Evolutionary conservation across 2,329 filamentous ascomycete genomes (phyloP).

Genomic region (Claviceps sorghi): DNA sequence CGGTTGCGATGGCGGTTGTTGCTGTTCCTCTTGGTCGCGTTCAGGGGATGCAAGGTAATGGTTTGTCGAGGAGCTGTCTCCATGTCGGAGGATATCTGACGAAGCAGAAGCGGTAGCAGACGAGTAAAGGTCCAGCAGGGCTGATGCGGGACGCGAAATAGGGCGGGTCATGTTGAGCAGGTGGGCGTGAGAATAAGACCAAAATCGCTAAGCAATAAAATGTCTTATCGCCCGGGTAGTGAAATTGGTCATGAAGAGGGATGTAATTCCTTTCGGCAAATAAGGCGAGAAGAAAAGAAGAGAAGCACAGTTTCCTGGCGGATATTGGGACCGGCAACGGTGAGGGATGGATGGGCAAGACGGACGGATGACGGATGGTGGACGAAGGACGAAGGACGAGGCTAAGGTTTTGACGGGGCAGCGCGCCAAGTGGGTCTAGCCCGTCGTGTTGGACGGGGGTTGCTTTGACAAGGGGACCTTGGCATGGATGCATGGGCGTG

Average conservation of each 20-base stretch:
- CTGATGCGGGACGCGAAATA: constrained; percentile 4
- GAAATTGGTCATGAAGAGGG: constrained; percentile 9
- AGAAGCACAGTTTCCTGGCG: not conserved
- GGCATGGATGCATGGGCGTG: too few relatives aligned
- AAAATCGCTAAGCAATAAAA: constrained; percentile 7
- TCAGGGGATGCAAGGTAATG: constrained; percentile 4
- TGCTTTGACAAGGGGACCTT: not conserved
- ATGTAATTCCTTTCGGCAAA: constrained; percentile 5
- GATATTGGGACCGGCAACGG: constrained; percentile 3
- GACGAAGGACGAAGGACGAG: not conserved
- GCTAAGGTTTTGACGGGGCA: not conserved
- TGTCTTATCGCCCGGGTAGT: constrained; percentile 8
- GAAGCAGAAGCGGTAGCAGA: constrained; percentile 26
- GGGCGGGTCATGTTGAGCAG: constrained; percentile 13
- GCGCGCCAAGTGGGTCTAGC: not conserved
- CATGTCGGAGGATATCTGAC: constrained; percentile 15
- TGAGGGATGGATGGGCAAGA: not conserved
- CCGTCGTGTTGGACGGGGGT: not conserved
- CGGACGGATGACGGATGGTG: not conserved
- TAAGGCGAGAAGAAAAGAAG: not conserved
- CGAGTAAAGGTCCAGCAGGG: constrained; percentile 2
- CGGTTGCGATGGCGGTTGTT: not conserved
- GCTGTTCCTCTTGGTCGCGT: not conserved
- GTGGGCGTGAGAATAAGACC: constrained; percentile 4
- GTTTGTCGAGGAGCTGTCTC: not conserved